Conservation (phyloP, 2,329 filamentous ascomycete genomes). For the Zymoseptoria passerinii region DNA sequence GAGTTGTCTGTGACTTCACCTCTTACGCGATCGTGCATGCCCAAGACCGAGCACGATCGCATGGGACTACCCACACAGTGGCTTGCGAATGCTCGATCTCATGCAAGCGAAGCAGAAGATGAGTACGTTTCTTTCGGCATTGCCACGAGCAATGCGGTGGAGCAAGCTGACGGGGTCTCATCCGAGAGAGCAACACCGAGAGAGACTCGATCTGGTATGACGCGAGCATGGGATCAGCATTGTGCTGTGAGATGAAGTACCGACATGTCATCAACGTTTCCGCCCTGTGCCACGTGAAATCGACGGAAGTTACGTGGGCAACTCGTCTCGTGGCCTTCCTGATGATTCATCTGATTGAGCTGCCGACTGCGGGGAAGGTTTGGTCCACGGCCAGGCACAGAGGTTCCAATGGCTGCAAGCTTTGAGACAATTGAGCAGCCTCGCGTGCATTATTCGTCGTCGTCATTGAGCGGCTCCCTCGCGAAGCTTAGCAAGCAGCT, state of each 20-base stretch:
- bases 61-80: neutral
- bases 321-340: constrained; percentile 10
- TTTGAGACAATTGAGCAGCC: neutral
- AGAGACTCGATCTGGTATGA: neutral
- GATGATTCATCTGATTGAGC: constrained; percentile 9
- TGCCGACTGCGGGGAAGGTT: constrained; percentile 8
- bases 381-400: constrained; percentile 1
- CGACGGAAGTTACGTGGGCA: constrained; percentile 1
- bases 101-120: neutral
- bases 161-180: neutral
- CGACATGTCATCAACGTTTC: neutral
- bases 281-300: neutral
- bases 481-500: neutral
- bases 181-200: neutral
- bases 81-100: neutral
- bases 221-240: neutral
- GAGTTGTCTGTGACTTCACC: neutral
- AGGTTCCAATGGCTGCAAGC: neutral
- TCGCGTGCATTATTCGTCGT: neutral
- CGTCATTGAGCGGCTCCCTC: neutral
- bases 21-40: neutral
- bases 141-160: neutral
- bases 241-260: neutral
- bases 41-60: neutral
- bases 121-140: neutral